Conservation (phyloP, 2,329 filamentous ascomycete species). For the Epichloe gansuensis region DNA sequence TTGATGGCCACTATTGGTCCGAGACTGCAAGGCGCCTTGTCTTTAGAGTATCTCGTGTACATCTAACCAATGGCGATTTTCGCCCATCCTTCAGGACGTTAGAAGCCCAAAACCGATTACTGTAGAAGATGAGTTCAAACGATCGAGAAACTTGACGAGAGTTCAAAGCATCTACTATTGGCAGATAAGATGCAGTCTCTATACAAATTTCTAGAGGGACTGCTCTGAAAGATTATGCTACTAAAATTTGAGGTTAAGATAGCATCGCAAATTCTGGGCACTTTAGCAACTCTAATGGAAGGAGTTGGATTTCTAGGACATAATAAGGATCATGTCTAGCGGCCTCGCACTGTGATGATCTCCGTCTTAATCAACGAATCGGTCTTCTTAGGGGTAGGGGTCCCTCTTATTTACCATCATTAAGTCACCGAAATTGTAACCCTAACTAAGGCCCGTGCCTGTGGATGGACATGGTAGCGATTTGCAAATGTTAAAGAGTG, state of each 20-base stretch:
- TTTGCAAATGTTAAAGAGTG: slow-evolving; percentile 5
- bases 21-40: background rate
- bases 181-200: slow-evolving; percentile 2
- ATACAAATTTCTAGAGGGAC: slow-evolving; percentile 5
- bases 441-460: slow-evolving; percentile 3
- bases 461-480: slow-evolving; percentile 5
- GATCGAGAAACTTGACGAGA: slow-evolving; percentile 5
- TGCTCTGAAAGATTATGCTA: background rate
- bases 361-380: slow-evolving; percentile 2
- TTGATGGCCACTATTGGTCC: background rate
- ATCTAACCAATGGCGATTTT: background rate
- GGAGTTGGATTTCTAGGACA: slow-evolving; percentile 5
- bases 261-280: background rate
- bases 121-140: slow-evolving; percentile 6
- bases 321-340: slow-evolving; percentile 1
- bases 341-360: background rate
- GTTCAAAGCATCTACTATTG: slow-evolving; percentile 6
- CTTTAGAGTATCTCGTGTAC: background rate
- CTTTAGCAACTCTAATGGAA: slow-evolving; percentile 3
- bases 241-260: too few relatives aligned
- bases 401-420: slow-evolving; percentile 2
- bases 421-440: slow-evolving; percentile 4
- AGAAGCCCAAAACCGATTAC: slow-evolving; percentile 7
- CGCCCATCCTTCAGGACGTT: background rate
- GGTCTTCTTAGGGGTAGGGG: slow-evolving; percentile 6